A percentile compares a stretch with the other conserved stretches of the same genome.
These are phyloP conservation scores for Phlyctochytrium planicorne DNA, from an alignment of 192 early-diverging fungal genomes.

Conservation along the genomic window DNA sequence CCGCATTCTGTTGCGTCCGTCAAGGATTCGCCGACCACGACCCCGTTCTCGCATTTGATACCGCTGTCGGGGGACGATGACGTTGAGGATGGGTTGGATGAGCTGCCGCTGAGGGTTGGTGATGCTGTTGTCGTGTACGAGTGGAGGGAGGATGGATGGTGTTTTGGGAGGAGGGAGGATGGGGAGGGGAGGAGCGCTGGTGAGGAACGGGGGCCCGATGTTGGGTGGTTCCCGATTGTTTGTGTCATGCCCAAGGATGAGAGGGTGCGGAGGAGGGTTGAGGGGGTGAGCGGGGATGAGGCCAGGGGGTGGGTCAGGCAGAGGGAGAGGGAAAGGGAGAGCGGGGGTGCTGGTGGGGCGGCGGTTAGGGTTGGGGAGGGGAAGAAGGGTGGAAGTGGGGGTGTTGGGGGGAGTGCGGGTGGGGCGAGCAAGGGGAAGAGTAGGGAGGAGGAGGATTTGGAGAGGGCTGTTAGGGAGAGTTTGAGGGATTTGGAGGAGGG, in stretches of 20 bases:
- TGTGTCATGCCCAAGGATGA: constrained; percentile 3
- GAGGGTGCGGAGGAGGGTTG: background rate
- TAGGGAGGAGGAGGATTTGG: too few species aligned
- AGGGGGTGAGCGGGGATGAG: background rate
- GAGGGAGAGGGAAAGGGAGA: background rate
- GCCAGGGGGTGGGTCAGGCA: background rate
- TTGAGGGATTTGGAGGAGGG: too few species aligned
- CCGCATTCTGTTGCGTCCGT: too few species aligned
- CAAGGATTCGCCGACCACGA: too few species aligned
- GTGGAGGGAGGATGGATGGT: constrained; percentile 2
- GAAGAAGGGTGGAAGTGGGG: too few species aligned
- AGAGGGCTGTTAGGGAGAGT: too few species aligned
- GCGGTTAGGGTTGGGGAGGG: too few species aligned
- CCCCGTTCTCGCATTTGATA: too few species aligned
- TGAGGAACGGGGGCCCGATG: background rate
- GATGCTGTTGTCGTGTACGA: constrained; percentile 2
- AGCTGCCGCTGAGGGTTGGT: background rate
- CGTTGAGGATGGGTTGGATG: too few species aligned
- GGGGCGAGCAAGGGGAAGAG: too few species aligned
- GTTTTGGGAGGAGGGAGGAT: constrained; percentile 1
- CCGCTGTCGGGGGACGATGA: too few species aligned
- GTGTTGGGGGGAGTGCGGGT: too few species aligned
- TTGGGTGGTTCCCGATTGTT: background rate
- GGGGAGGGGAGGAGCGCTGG: background rate
- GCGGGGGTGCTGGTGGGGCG: background rate